Percentiles rank a stretch among this genome's conserved stretches.
Conservation (phyloP, 2,329 filamentous ascomycete species). For the Diatrype stigma region DNA sequence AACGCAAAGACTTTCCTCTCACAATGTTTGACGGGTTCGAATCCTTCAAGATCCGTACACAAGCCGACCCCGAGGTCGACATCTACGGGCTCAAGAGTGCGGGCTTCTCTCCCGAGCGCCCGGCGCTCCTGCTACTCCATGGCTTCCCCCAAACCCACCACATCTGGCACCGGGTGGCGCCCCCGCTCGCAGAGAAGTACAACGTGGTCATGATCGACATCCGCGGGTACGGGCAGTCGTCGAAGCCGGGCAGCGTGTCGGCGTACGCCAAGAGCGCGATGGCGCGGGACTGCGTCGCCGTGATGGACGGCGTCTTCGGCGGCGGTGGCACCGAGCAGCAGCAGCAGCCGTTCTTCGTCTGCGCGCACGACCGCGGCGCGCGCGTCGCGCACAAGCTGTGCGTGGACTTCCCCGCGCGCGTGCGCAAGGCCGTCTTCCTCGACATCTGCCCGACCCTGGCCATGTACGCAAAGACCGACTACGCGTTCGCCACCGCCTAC, state of each 20-base stretch:
- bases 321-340: no score
- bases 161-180: conserved; percentile 47
- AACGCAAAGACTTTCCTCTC: no score
- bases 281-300: conserved; percentile 41
- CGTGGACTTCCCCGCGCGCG: conserved; percentile 39
- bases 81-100: conserved; percentile 40
- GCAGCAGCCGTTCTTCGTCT: conserved; percentile 42
- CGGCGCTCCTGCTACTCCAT: conserved; percentile 44
- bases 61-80: conserved; percentile 32
- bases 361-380: conserved; percentile 55
- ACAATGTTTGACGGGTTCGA: conserved; percentile 36
- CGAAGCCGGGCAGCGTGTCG: conserved; percentile 34
- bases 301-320: conserved; percentile 41
- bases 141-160: conserved; percentile 49
- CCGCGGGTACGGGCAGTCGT: conserved; percentile 48
- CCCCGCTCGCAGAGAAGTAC: conserved; percentile 34
- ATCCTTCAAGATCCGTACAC: conserved; percentile 34
- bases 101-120: conserved; percentile 23
- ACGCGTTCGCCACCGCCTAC: conserved; percentile 44
- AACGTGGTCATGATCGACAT: conserved; percentile 44
- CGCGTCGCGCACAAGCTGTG: conserved; percentile 51
- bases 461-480: conserved; percentile 44
- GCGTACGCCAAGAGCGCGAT: conserved; percentile 45
- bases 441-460: conserved; percentile 53
- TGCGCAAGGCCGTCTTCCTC: conserved; percentile 40